Evolutionary conservation across 352 stramenopile genomes (phyloP).

Genomic region (Thalassiosira allenii): DNA sequence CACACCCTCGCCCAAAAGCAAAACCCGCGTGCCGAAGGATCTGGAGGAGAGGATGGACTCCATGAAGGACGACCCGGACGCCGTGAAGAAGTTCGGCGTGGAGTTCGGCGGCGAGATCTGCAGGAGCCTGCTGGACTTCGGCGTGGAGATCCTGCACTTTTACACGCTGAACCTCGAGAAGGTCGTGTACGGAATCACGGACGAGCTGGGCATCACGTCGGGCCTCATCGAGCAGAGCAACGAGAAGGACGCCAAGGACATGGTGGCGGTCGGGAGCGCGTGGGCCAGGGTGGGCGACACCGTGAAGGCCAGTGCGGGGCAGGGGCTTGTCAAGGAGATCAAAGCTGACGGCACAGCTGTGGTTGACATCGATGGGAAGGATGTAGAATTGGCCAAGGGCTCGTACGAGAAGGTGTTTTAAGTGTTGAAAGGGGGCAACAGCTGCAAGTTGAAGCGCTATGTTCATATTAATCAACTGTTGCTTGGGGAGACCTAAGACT

Average conservation of each 20-base stretch:
- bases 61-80: constrained; percentile 93
- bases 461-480: too few relatives aligned
- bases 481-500: too few relatives aligned
- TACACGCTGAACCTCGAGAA: constrained; percentile 93
- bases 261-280: constrained; percentile 82
- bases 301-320: constrained; percentile 73
- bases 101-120: constrained; percentile 95
- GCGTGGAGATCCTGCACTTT: constrained; percentile 90
- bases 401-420: constrained; percentile 76
- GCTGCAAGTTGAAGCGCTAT: constrained; percentile 16
- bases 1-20: too few relatives aligned
- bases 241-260: constrained; percentile 77
- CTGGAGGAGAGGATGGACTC: constrained; percentile 88
- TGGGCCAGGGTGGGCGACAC: constrained; percentile 84
- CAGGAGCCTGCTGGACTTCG: constrained; percentile 91
- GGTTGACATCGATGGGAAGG: constrained; percentile 69
- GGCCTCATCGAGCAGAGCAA: constrained; percentile 64
- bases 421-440: constrained; percentile 8
- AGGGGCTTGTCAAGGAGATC: constrained; percentile 77
- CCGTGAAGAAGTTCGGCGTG: constrained; percentile 95
- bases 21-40: constrained; percentile 92
- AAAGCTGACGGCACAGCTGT: constrained; percentile 66
- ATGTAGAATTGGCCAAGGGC: constrained; percentile 64
- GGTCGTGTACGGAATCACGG: constrained; percentile 87
- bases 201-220: constrained; percentile 72